A percentile compares a stretch with the other conserved stretches of the same genome.
Evolutionary conservation across 2,329 filamentous ascomycete species (phyloP).

Genomic region (Fusarium algeriense): DNA sequence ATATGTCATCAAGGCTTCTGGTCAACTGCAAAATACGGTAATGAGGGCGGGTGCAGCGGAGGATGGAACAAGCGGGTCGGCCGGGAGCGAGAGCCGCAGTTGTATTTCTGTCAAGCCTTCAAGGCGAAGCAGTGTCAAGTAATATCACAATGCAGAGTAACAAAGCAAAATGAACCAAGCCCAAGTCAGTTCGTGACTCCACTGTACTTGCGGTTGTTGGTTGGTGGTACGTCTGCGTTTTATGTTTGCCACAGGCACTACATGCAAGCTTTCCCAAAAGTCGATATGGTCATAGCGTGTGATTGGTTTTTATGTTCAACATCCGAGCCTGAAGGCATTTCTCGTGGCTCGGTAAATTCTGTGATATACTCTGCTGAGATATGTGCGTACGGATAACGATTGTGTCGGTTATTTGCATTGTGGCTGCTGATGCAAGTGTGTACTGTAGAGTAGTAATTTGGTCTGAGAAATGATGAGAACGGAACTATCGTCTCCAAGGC

Average conservation of each 20-base stretch:
- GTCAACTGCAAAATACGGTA: conserved; percentile 5
- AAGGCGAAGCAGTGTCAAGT: conserved; percentile 25
- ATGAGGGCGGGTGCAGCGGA: conserved; percentile 34
- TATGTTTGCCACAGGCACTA: conserved; percentile 32
- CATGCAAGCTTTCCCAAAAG: conserved; percentile 21
- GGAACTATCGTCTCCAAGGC: conserved; percentile 16
- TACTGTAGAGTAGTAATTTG: not conserved
- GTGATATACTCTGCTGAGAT: conserved; percentile 1
- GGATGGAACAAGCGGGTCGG: conserved; percentile 18
- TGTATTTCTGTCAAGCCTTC: not conserved
- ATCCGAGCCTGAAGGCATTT: not conserved
- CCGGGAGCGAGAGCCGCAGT: conserved; percentile 17
- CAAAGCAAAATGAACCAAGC: conserved; percentile 27
- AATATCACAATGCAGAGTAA: conserved; percentile 23
- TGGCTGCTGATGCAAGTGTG: conserved; percentile 1
- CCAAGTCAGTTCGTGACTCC: conserved; percentile 21
- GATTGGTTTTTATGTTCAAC: conserved; percentile 27
- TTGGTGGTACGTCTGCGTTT: conserved; percentile 15
- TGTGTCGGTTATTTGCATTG: not conserved
- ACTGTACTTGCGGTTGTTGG: conserved; percentile 15
- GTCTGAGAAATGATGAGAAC: conserved; percentile 20
- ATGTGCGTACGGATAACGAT: conserved; percentile 5
- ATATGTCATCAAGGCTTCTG: conserved; percentile 29
- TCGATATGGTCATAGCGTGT: conserved; percentile 18
- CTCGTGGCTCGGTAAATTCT: not conserved